Base-by-base conservation (phyloP, 1,139 yeast species). In the Candida sp. region DNA sequence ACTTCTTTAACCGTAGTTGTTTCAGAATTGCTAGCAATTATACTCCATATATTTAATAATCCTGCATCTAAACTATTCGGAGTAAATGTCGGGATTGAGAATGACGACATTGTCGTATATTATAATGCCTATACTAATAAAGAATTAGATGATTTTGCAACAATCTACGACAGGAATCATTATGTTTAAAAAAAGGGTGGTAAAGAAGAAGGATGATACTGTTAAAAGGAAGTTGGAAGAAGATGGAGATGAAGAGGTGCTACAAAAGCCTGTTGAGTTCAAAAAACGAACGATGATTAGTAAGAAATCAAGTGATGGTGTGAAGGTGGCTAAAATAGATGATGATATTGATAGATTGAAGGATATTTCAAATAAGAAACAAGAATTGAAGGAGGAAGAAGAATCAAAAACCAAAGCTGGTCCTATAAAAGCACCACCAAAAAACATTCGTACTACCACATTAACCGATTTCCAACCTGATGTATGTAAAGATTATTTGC, bases 381-480 rank as follows among this genome's bases (percentile, higher is more conserved):
- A 23, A 12, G 25, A 27, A 23, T 30, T 29, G 21, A 39, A 35
- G 35, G 33, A 36, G 22, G 34, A 12, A n/a, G 5, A 19, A n/a
- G 34, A 38, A 30, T 22, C n/a, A 7, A 9, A 32, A 23, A 21
- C 12, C 21, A 44, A 32, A 40, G 44, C 12, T 12, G 53, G 53
- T 7, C 49, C 57, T 9, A 33, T 58, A 35, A 61, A 60, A 44
- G 57, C 66, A 3, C 52, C 58, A 5, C 75, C 89, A 0, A 63
- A 77, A 0, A 82, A 82, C 55, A 74, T 89, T 30, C 72, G 81
- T 41, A 75, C 84, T n/a, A 86, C 93, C 0, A 81, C 88, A 1
- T 70, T 84, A n/a, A 77, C 87, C 33, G 99, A 93, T 57, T 93
- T 85, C 60, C 97, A 89, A 57, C 95, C 96, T 0, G 98, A 93